Evolutionary conservation across 192 early-diverging fungal species (phyloP).

Genomic region (Backusella australiensis): DNA sequence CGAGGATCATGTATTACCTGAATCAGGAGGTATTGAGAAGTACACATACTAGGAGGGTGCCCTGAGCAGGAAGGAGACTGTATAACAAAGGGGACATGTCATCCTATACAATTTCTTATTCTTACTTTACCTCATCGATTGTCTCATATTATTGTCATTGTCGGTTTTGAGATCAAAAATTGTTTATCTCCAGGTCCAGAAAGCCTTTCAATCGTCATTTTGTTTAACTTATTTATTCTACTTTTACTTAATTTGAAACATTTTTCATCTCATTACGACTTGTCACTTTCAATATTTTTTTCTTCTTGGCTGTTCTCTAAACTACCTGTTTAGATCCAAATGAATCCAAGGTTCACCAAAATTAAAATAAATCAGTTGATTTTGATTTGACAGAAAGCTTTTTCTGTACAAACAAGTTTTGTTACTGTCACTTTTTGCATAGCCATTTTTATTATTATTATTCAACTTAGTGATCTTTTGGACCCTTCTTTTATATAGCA

Average conservation of each 20-base stretch:
- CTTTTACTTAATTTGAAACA: neutral
- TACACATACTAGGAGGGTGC: neutral
- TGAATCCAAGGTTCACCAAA: neutral
- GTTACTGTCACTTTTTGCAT: neutral
- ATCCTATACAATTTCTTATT: neutral
- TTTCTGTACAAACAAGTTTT: neutral
- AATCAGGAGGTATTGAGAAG: neutral
- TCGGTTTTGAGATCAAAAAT: conserved; percentile 13
- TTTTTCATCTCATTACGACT: neutral
- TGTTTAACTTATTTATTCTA: no score
- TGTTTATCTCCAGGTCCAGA: conserved; percentile 33
- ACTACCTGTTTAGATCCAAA: neutral
- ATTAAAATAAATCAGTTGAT: neutral
- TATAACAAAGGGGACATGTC: neutral
- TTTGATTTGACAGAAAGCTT: neutral
- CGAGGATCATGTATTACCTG: neutral
- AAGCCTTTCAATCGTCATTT: conserved; percentile 16
- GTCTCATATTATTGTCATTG: conserved; percentile 37
- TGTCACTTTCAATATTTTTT: neutral
- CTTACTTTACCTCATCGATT: neutral
- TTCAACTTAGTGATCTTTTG: neutral
- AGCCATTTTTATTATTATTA: neutral
- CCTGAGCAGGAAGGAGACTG: neutral
- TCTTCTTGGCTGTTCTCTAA: conserved; percentile 17
- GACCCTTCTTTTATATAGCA: no score